phyloP scores from a whole-genome alignment of 495 filamentous ascomycete genomes.

The Friedmanniomyces simplex region DNA sequence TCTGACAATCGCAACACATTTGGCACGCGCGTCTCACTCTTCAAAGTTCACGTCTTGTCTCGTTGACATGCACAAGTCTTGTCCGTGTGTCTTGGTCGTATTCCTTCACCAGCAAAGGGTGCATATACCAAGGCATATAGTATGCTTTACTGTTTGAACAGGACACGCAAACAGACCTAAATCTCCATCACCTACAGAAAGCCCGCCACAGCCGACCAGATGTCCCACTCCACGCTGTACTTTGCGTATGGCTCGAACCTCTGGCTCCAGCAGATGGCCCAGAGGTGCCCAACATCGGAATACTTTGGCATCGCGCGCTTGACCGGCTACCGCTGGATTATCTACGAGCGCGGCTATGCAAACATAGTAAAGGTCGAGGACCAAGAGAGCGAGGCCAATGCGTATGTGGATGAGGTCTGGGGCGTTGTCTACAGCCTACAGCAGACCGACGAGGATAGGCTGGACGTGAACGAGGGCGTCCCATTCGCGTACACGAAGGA shows the following conservation, averaged over 20 bases:
- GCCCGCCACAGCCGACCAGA: neutral
- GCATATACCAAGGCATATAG: no score
- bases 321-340: conserved; percentile 50
- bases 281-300: conserved; percentile 46
- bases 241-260: conserved; percentile 70
- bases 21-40: no score
- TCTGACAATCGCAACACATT: no score
- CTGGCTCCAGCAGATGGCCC: conserved; percentile 53
- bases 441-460: conserved; percentile 34
- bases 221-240: conserved; percentile 39
- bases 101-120: no score
- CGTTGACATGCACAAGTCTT: no score
- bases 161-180: no score
- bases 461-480: conserved; percentile 52
- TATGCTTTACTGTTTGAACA: no score
- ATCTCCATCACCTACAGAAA: no score
- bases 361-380: conserved; percentile 43
- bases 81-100: no score
- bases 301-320: conserved; percentile 42
- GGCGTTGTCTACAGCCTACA: conserved; percentile 45
- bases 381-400: neutral
- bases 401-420: conserved; percentile 26
- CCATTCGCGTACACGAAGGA: conserved; percentile 43
- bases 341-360: conserved; percentile 58
- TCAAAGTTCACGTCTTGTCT: no score